Conservation (phyloP, 805 yeast species). For the Sugiyamaella qingdaonensis region DNA sequence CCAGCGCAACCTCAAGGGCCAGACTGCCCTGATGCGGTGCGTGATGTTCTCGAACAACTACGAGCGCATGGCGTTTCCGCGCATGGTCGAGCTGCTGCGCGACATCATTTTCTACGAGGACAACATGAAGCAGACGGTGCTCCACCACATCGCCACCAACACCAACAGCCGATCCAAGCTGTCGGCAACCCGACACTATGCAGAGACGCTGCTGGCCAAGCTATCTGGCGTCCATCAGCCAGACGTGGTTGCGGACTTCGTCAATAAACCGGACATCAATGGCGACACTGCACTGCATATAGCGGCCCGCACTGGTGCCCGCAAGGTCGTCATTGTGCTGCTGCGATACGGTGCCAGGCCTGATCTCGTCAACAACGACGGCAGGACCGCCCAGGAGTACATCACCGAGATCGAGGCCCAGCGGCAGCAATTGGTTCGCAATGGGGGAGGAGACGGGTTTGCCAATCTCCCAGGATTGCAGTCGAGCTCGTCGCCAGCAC, state of each 20-base stretch:
- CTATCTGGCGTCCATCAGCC: conserved; percentile 60
- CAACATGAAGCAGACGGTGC: conserved; percentile 62
- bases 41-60: conserved; percentile 85
- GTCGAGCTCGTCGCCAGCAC: conserved; percentile 25
- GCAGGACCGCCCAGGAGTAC: conserved; percentile 38
- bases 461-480: conserved; percentile 12
- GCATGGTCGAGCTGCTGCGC: conserved; percentile 67
- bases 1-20: conserved; percentile 63
- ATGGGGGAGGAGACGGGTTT: conserved; percentile 11
- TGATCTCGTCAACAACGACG: conserved; percentile 39
- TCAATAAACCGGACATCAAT: conserved; percentile 70
- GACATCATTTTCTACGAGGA: conserved; percentile 79
- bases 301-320: conserved; percentile 56
- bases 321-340: conserved; percentile 41
- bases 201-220: conserved; percentile 70
- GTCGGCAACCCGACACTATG: conserved; percentile 78
- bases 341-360: conserved; percentile 46
- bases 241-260: conserved; percentile 44
- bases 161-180: conserved; percentile 62
- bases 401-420: conserved; percentile 31
- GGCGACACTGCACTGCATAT: conserved; percentile 87
- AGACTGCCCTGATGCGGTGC: conserved; percentile 81
- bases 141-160: conserved; percentile 79
- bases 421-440: conserved; percentile 18
- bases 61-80: conserved; percentile 74